Evolutionary conservation across 2,329 filamentous ascomycete genomes (phyloP).

Genomic region (Aspergillus melleus): DNA sequence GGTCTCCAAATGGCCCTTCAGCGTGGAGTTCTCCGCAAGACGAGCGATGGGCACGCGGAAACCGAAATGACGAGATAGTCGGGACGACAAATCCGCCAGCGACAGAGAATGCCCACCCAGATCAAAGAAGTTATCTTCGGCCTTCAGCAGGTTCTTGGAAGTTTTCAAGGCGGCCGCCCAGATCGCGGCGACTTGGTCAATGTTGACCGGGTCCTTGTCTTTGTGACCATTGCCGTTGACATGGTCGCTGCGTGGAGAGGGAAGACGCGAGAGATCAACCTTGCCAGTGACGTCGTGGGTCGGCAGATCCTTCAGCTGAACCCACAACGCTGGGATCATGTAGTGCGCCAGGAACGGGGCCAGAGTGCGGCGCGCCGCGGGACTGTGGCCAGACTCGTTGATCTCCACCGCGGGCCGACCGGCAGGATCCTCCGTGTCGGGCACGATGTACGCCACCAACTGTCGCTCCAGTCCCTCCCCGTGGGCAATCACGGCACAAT

Average conservation of each 20-base stretch:
- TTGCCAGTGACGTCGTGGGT: conserved; percentile 80
- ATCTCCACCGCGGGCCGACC: conserved; percentile 65
- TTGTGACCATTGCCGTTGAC: conserved; percentile 46
- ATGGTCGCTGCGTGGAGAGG: conserved; percentile 58
- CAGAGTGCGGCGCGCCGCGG: conserved; percentile 65
- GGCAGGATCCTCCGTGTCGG: conserved; percentile 58
- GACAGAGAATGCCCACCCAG: conserved; percentile 76
- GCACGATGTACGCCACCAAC: conserved; percentile 74
- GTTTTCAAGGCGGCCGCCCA: conserved; percentile 72
- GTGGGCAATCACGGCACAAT: conserved; percentile 71
- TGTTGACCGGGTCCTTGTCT: conserved; percentile 61
- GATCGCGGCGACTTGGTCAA: conserved; percentile 67
- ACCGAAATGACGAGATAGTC: conserved; percentile 67
- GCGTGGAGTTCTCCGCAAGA: conserved; percentile 69
- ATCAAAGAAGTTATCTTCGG: conserved; percentile 77
- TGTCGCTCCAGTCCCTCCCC: conserved; percentile 75
- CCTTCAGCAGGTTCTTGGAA: conserved; percentile 61
- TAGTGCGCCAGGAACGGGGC: conserved; percentile 72
- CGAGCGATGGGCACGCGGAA: conserved; percentile 71
- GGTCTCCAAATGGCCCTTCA: conserved; percentile 70
- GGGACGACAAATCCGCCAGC: conserved; percentile 73
- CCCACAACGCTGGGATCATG: conserved; percentile 80
- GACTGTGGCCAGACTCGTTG: conserved; percentile 70
- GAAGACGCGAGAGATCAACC: conserved; percentile 70
- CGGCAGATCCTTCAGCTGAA: conserved; percentile 68